These are phyloP conservation scores for Termitomyces sp. DNA, from an alignment of 768 basidiomycete genomes.

Conservation along the genomic window DNA sequence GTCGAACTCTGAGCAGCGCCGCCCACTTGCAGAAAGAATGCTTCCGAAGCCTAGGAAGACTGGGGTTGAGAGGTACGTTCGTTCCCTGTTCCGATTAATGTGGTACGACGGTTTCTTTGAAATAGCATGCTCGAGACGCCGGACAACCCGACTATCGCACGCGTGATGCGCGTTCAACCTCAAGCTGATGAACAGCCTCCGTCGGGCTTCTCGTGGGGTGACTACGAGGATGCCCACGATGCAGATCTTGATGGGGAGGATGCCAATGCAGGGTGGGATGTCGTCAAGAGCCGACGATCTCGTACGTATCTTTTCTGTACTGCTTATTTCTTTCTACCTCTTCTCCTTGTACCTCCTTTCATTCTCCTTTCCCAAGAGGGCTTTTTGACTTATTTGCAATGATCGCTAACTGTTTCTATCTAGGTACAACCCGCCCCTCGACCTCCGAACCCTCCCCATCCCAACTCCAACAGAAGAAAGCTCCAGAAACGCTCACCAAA, in stretches of 20 bases:
- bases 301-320: background rate
- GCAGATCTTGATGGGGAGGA: conserved; percentile 45
- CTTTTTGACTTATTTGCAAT: too few species aligned
- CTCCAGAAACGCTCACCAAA: conserved; percentile 51
- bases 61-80: conserved; percentile 56
- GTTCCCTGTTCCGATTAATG: background rate
- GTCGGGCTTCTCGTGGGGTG: conserved; percentile 66
- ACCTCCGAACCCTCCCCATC: conserved; percentile 4
- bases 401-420: background rate
- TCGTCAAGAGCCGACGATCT: conserved; percentile 52
- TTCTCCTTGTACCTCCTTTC: background rate
- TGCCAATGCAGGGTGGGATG: conserved; percentile 76
- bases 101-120: background rate
- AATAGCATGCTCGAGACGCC: conserved; percentile 60
- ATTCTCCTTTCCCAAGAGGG: background rate
- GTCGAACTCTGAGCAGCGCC: conserved; percentile 22
- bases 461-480: conserved; percentile 15
- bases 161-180: conserved; percentile 65
- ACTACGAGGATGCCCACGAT: conserved; percentile 64
- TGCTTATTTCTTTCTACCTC: background rate
- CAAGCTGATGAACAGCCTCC: conserved; percentile 52
- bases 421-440: conserved; percentile 11
- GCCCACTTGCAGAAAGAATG: conserved; percentile 55
- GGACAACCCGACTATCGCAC: conserved; percentile 47
- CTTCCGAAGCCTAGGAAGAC: conserved; percentile 63